phyloP scores from a whole-genome alignment of 2,329 filamentous ascomycete species.

The Fulvia fulva region DNA sequence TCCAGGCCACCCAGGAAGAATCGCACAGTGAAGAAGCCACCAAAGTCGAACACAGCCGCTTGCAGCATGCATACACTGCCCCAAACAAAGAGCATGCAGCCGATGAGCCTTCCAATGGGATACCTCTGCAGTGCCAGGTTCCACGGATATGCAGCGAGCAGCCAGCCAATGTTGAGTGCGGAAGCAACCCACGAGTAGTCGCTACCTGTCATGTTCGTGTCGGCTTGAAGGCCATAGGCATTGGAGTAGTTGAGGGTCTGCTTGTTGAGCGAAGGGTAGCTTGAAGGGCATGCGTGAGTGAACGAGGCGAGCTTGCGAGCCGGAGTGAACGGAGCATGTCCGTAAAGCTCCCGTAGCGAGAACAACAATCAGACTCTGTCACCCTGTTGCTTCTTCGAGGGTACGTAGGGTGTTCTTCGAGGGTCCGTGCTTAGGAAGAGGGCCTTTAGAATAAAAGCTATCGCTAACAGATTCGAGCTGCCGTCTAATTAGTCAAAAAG shows the following conservation, averaged over 20 bases:
- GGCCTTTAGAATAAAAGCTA: too few species aligned
- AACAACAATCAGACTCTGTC: too few species aligned
- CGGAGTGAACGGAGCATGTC: too few species aligned
- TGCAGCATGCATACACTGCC: slow-evolving; percentile 29
- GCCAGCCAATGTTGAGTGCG: slow-evolving; percentile 44
- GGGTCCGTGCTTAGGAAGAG: too few species aligned
- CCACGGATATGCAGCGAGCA: slow-evolving; percentile 40
- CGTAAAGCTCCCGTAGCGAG: too few species aligned
- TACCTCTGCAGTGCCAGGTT: slow-evolving; percentile 29
- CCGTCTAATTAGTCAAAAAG: too few species aligned
- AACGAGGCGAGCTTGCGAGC: too few species aligned
- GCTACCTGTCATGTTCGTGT: slow-evolving; percentile 34
- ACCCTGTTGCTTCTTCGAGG: too few species aligned
- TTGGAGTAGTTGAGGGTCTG: slow-evolving; percentile 18
- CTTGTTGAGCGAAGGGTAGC: too few species aligned
- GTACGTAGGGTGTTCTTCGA: too few species aligned
- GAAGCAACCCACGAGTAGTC: slow-evolving; percentile 42
- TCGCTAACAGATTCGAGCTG: too few species aligned
- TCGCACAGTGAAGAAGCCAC: slow-evolving; percentile 34
- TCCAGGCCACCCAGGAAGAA: slow-evolving; percentile 35
- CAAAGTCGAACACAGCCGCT: slow-evolving; percentile 33
- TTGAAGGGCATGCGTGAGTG: too few species aligned
- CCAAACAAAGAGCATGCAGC: slow-evolving; percentile 28
- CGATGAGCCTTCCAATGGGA: slow-evolving; percentile 13
- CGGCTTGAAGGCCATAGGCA: slow-evolving; percentile 14